These are phyloP conservation scores for Cutaneotrichosporon daszewskae DNA, from an alignment of 1,284 basidiomycete species.

Conservation along the genomic window DNA sequence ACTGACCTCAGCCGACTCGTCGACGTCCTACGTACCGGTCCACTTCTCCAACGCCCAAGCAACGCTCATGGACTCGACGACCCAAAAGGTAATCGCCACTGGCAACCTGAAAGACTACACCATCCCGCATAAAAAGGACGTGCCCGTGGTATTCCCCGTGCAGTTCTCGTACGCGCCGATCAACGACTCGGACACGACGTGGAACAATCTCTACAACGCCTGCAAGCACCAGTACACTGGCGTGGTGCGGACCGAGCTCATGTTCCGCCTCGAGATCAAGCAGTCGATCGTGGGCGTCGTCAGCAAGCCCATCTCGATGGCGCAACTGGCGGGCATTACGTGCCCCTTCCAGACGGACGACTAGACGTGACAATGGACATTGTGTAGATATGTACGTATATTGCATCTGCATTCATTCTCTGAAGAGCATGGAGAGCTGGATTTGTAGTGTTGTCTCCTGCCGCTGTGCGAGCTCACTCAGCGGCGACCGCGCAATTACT, in stretches of 20 bases:
- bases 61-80: constrained; percentile 55
- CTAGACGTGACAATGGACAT: not conserved
- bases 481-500: no score
- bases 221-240: constrained; percentile 61
- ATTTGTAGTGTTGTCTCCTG: no score
- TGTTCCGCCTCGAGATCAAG: constrained; percentile 61
- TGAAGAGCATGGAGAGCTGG: no score
- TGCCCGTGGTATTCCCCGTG: constrained; percentile 62
- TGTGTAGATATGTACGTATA: not conserved
- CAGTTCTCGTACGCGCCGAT: constrained; percentile 72
- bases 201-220: constrained; percentile 71
- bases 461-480: no score
- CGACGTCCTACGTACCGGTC: constrained; percentile 64
- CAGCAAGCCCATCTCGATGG: constrained; percentile 54
- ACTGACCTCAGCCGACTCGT: constrained; percentile 56
- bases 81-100: constrained; percentile 58
- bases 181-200: constrained; percentile 75
- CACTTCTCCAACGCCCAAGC: constrained; percentile 63
- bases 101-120: constrained; percentile 58
- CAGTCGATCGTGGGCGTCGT: constrained; percentile 67
- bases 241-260: constrained; percentile 60
- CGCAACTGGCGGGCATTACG: constrained; percentile 57
- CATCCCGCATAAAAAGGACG: constrained; percentile 60
- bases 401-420: no score
- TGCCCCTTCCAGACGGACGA: constrained; percentile 69